Base-by-base conservation (phyloP, 331 rosid genomes). In the Pyracantha coccinea region DNA sequence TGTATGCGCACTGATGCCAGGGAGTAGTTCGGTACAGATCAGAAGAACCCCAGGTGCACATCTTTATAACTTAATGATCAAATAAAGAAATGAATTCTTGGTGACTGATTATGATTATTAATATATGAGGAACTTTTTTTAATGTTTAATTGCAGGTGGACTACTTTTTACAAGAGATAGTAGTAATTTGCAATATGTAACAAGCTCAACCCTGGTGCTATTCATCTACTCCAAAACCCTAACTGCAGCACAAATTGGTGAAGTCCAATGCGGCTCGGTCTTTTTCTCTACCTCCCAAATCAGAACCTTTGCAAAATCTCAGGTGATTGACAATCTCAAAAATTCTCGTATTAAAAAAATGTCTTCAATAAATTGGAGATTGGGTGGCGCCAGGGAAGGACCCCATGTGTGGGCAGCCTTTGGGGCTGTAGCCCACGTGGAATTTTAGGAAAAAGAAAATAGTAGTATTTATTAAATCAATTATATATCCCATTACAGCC, bases 1-100 rank as follows among this genome's bases (percentile, higher is more conserved):
- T 67, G 74, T 91, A 29, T 91, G 97, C 20, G 79, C 89, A 6
- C 69, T 90, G 68, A 91, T 94, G 89, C 98, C 96, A 5, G 89
- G 89, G 72, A 91, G 96, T 61, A 83, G 89, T 87, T 88, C 95
- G n/a, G 57, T 14, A 15, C 90, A 88, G 62, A 87, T 91, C 50
- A 71, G 32, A 59, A 79, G 85, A 28, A 94, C 98, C 24, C 88
- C 92, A 0, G 97, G 97, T 91, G 47, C 7, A 41, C 28, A 69
- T 1, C 0, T 16, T 21, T 35, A 32, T 1, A 1, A 5, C 12
- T 17, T 2, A 47, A 53, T 19, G 45, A 50, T 21, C 28, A 70
- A 50, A 7, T 17, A 24, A 28, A 9, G 44, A 35, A 72, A 24
- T 58, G 4, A 71, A 33, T 58, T 71, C 14, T 41, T 41, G 14